Evolutionary conservation across 495 filamentous ascomycete genomes (phyloP).

Genomic region (Tuber calosporum): DNA sequence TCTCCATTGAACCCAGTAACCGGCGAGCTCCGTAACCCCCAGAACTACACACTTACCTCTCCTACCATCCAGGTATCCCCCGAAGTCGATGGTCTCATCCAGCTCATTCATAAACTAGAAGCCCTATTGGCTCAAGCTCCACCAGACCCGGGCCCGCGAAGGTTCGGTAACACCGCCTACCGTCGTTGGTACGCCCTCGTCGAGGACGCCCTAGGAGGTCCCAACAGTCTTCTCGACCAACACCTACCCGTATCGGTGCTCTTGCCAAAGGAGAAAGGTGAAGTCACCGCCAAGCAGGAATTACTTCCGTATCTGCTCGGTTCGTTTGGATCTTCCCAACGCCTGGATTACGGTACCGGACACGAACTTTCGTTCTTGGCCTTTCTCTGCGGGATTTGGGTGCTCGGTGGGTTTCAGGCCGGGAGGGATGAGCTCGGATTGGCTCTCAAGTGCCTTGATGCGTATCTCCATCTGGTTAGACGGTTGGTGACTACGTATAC

Average conservation of each 20-base stretch:
- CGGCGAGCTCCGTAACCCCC: slow-evolving; percentile 46
- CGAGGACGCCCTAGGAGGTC: slow-evolving; percentile 46
- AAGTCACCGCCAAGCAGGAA: slow-evolving; percentile 53
- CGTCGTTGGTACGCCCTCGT: slow-evolving; percentile 70
- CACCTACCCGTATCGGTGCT: slow-evolving; percentile 49
- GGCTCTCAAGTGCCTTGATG: slow-evolving; percentile 33
- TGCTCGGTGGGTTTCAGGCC: slow-evolving; percentile 67
- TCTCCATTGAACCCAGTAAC: slow-evolving; percentile 55
- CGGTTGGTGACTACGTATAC: slow-evolving; percentile 84
- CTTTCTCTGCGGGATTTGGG: slow-evolving; percentile 85
- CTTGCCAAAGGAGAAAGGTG: slow-evolving; percentile 6
- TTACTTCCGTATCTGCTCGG: slow-evolving; percentile 73
- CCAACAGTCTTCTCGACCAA: slow-evolving; percentile 52
- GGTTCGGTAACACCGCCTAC: slow-evolving; percentile 89
- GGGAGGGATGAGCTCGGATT: slow-evolving; percentile 37
- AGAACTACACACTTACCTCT: slow-evolving; percentile 41
- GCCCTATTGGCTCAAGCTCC: slow-evolving; percentile 68
- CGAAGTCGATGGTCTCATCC: slow-evolving; percentile 44
- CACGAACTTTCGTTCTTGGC: slow-evolving; percentile 93
- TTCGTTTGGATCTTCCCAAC: slow-evolving; percentile 77
- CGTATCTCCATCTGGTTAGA: slow-evolving; percentile 72
- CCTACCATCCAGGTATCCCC: slow-evolving; percentile 25
- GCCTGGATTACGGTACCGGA: slow-evolving; percentile 91
- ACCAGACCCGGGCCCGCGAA: slow-evolving; percentile 71
- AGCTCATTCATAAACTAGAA: slow-evolving; percentile 58